A percentile compares a stretch with the other conserved stretches of the same genome.
Evolutionary conservation across 345 rosid genomes (phyloP).

Genomic region (Melastoma malabathricum): DNA sequence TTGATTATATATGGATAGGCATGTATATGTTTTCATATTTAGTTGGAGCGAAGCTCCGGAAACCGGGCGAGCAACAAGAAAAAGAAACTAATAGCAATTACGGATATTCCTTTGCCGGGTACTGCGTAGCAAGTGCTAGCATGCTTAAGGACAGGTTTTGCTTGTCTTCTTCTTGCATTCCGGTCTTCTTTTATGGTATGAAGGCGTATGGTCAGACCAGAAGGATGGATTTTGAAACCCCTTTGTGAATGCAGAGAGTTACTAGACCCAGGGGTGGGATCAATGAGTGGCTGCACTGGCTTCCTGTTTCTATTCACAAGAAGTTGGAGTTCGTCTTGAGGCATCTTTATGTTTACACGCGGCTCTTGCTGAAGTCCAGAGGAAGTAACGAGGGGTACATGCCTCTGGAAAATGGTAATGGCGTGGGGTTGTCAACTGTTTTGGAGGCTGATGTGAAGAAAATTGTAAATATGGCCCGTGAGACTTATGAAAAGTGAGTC

Average conservation of each 20-base stretch:
- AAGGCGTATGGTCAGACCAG: no score
- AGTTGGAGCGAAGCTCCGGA: no score
- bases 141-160: no score
- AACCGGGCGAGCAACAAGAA: no score
- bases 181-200: no score
- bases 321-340: constrained; percentile 39
- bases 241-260: constrained; percentile 43
- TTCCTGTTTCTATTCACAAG: constrained; percentile 79
- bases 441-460: constrained; percentile 75
- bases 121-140: no score
- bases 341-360: constrained; percentile 39
- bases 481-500: constrained; percentile 64
- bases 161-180: no score
- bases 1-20: no score
- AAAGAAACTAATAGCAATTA: no score
- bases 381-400: constrained; percentile 20
- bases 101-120: no score
- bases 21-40: no score
- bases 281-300: constrained; percentile 88
- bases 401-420: constrained; percentile 43
- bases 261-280: constrained; percentile 91
- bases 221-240: not conserved
- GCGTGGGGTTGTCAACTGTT: constrained; percentile 51
- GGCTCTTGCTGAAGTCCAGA: constrained; percentile 21
- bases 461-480: constrained; percentile 63